Evolutionary conservation across 2,329 filamentous ascomycete genomes (phyloP).

Genomic region (Penicillium sp.): DNA sequence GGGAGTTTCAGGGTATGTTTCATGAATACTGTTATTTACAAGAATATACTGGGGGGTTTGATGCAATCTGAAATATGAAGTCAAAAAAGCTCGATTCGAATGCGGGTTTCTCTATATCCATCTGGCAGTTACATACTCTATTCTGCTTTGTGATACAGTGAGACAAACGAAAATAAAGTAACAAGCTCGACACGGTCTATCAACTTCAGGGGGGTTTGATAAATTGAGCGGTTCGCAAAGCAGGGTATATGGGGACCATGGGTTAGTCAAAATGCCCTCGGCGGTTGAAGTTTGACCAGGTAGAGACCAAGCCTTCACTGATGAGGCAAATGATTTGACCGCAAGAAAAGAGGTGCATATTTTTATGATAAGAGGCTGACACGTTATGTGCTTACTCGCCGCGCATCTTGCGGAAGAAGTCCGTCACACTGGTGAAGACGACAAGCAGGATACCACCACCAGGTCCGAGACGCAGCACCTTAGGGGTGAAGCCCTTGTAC

Average conservation of each 20-base stretch:
- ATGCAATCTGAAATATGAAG: neutral
- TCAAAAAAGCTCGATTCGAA: neutral
- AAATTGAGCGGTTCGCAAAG: neutral
- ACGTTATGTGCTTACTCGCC: conserved; percentile 32
- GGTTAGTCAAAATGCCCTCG: neutral
- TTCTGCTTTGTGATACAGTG: conserved; percentile 7
- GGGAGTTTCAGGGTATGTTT: neutral
- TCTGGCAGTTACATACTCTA: conserved; percentile 14
- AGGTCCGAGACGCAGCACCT: conserved; percentile 77
- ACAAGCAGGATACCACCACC: conserved; percentile 61
- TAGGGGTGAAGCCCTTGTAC: conserved; percentile 97
- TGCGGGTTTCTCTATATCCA: conserved; percentile 15
- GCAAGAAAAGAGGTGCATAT: conserved; percentile 5
- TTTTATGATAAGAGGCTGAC: conserved; percentile 8
- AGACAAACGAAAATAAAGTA: conserved; percentile 6
- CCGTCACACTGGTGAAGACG: conserved; percentile 55
- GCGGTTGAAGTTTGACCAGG: neutral
- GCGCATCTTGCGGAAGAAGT: conserved; percentile 79
- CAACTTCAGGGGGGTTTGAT: neutral
- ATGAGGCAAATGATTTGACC: conserved; percentile 5
- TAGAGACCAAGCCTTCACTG: neutral
- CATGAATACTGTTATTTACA: neutral
- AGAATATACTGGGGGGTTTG: neutral
- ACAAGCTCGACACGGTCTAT: conserved; percentile 2
- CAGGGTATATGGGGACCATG: conserved; percentile 13